These are phyloP conservation scores for Trametes sp. DNA, from an alignment of 1,284 basidiomycete species.

Conservation along the genomic window DNA sequence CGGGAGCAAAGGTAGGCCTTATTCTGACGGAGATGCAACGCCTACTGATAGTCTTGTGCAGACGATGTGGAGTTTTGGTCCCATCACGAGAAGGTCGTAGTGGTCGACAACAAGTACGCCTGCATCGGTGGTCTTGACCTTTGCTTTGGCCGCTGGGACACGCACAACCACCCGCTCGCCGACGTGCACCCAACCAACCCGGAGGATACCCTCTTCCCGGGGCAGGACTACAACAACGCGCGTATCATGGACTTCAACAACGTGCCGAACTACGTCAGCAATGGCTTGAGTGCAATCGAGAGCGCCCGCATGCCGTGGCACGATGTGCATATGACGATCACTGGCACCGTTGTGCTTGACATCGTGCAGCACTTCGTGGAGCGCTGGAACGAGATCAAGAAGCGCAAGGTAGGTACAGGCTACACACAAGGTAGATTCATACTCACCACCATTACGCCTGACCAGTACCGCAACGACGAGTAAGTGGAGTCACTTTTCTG, in stretches of 20 bases:
- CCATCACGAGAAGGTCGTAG: constrained; percentile 85
- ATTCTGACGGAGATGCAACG: neutral
- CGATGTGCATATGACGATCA: constrained; percentile 88
- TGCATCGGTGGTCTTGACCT: constrained; percentile 89
- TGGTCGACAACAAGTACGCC: constrained; percentile 87
- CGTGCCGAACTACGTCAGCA: constrained; percentile 82
- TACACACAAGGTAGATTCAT: neutral
- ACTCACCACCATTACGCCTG: neutral
- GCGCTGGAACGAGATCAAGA: constrained; percentile 87
- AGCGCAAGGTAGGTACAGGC: constrained; percentile 61
- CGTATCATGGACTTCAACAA: constrained; percentile 84
- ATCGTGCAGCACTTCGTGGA: constrained; percentile 92
- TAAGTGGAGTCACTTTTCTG: constrained; percentile 40
- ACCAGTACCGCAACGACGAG: constrained; percentile 60
- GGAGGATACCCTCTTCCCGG: constrained; percentile 84
- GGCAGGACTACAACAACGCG: constrained; percentile 94
- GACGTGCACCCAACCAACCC: constrained; percentile 92
- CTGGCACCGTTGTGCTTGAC: constrained; percentile 87
- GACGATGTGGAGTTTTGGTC: constrained; percentile 84
- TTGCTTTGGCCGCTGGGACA: constrained; percentile 97
- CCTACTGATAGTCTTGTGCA: constrained; percentile 35
- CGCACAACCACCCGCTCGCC: constrained; percentile 83
- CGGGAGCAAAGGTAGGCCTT: constrained; percentile 69
- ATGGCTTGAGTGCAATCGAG: constrained; percentile 75
- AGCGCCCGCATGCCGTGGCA: constrained; percentile 90